Base-by-base conservation (phyloP, 176 grass and related monocot genomes). In the Lolium rigidum region DNA sequence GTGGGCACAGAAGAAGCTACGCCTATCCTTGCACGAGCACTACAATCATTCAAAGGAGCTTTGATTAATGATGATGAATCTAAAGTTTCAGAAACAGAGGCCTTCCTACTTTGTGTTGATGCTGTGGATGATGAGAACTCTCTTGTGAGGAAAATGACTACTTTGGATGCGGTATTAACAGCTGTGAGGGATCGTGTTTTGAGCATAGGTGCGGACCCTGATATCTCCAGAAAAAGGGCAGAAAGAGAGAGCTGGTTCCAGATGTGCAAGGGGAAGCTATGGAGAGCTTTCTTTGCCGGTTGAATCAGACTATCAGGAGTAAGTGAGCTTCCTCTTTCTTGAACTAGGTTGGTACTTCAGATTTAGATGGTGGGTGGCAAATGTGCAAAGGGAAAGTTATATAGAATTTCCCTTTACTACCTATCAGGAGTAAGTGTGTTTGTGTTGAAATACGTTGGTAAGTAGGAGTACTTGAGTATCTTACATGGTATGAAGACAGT, bases 1-100 rank as follows among this genome's bases (percentile, higher is more conserved):
- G 70, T 20, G 20, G 41, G 70, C 41, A 73, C 43, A 73, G n/a
- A 14, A 47, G 21, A 5, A 7, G 43, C 41, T 24, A 10, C 20
- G 21, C 48, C 70, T 73, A 46, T 24, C 43, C 70, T 73, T 22
- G 15, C 44, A 11, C n/a, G 5, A 24, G 70, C 70, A 73, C 15
- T 73, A 7, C 41, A 21, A 5, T 48, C 70, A 73, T 73, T 73
- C 43, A 48, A 12, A 73, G 70, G 48, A 73, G 41, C 70, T 73
- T 73, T 73, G 41, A 24, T 24, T 11, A 48, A 73, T n/a, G 43
- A 73, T 1, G 43, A 8, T 8, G 70, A 73, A 24, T 21, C 20
- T 0, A 47, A 22, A 47, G 41, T 47, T 73, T 41, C n/a, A 73
- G 70, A 48, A 20, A 71, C 41, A n/a, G 69, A 71, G 6, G 10